A percentile compares a stretch with the other conserved stretches of the same genome.
Conservation (phyloP, 2,329 filamentous ascomycete genomes). For the Chrysoporthe austroafricana region DNA sequence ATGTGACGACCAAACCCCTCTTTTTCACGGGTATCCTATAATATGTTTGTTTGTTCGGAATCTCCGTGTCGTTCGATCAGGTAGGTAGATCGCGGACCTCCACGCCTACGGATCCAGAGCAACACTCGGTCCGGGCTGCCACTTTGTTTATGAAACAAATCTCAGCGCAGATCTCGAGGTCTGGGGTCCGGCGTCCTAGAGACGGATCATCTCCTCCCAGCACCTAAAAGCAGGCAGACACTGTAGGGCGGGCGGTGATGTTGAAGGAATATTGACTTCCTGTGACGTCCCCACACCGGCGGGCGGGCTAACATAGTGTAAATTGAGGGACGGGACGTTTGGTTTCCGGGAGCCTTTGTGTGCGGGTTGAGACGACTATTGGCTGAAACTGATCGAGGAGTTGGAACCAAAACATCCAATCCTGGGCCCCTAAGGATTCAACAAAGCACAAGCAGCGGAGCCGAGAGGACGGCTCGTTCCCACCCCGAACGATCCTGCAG, state of each 20-base stretch:
- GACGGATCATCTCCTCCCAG: slow-evolving; percentile 2
- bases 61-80: neutral
- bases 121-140: neutral
- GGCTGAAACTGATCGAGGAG: neutral
- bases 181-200: neutral
- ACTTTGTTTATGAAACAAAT: slow-evolving; percentile 15
- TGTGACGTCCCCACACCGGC: too few species aligned
- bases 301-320: slow-evolving; percentile 4
- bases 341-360: slow-evolving; percentile 7
- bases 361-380: slow-evolving; percentile 10
- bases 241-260: neutral
- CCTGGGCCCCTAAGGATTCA: neutral
- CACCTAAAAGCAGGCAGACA: neutral
- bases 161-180: neutral
- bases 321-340: slow-evolving; percentile 14
- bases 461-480: neutral
- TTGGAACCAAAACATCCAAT: neutral
- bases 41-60: neutral
- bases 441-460: neutral
- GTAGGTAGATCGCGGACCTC: neutral
- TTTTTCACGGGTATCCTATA: neutral
- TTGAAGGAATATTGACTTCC: neutral
- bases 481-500: neutral
- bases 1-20: neutral
- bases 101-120: neutral